Evolutionary conservation across 768 basidiomycete genomes (phyloP).

Genomic region (Serpula lacrymans): DNA sequence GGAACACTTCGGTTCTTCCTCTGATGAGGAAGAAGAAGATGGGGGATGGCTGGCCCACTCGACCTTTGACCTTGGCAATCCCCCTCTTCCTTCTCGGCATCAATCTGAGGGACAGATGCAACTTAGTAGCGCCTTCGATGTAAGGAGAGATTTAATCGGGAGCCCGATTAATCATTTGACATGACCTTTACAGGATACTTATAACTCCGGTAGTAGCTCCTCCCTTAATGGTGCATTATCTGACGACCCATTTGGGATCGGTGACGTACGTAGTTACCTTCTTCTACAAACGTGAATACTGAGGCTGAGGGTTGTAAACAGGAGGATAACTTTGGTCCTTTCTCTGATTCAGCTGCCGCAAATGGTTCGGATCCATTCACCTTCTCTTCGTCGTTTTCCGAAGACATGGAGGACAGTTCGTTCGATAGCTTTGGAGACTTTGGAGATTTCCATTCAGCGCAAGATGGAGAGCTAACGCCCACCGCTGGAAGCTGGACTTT

Average conservation of each 20-base stretch:
- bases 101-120: conserved; percentile 45
- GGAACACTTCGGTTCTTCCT: conserved; percentile 53
- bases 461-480: conserved; percentile 51
- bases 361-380: conserved; percentile 53
- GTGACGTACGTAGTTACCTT: conserved; percentile 44
- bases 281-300: conserved; percentile 2
- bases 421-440: conserved; percentile 67
- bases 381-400: conserved; percentile 46
- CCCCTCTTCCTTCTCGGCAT: conserved; percentile 46
- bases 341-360: conserved; percentile 60
- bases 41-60: conserved; percentile 80
- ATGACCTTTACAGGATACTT: conserved; percentile 43
- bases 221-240: conserved; percentile 33
- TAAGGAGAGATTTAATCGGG: conserved; percentile 28
- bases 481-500: conserved; percentile 73
- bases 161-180: neutral
- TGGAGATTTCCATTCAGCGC: conserved; percentile 66
- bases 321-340: conserved; percentile 77
- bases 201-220: conserved; percentile 35
- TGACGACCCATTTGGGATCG: conserved; percentile 50
- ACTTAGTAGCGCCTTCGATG: conserved; percentile 49
- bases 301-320: conserved; percentile 13
- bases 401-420: conserved; percentile 61
- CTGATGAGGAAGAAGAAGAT: conserved; percentile 57
- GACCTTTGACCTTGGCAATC: conserved; percentile 55